Evolutionary conservation across 2,329 filamentous ascomycete species (phyloP).

Genomic region (Xylariaceae sp.): DNA sequence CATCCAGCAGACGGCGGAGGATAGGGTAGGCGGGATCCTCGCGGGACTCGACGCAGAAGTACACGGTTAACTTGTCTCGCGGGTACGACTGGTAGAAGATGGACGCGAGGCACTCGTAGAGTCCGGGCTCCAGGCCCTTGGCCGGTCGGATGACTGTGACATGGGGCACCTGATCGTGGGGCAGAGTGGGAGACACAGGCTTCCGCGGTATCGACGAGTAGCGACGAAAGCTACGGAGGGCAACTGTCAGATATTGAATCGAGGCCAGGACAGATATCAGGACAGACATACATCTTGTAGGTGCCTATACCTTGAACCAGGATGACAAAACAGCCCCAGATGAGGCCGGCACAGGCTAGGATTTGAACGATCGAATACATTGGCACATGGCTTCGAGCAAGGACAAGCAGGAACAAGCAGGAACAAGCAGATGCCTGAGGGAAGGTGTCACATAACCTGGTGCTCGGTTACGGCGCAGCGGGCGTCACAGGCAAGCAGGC

Average conservation of each 20-base stretch:
- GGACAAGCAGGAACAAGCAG: background rate
- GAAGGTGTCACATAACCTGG: background rate
- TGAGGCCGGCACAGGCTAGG: conserved; percentile 39
- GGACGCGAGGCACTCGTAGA: conserved; percentile 88
- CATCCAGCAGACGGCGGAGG: conserved; percentile 60
- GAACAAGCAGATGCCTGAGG: background rate
- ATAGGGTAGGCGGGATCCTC: conserved; percentile 71
- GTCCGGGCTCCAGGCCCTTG: conserved; percentile 80
- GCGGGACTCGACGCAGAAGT: conserved; percentile 71
- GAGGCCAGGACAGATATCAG: background rate
- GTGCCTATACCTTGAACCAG: conserved; percentile 50
- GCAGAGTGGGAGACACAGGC: conserved; percentile 43
- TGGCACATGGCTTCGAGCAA: conserved; percentile 9
- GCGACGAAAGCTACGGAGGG: conserved; percentile 38
- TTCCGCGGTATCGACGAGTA: conserved; percentile 43
- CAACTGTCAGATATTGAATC: conserved; percentile 2
- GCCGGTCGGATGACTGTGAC: conserved; percentile 89
- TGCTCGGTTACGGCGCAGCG: too few species aligned
- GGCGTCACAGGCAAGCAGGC: too few species aligned
- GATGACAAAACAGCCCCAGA: conserved; percentile 46
- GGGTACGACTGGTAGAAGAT: conserved; percentile 82
- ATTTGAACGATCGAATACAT: conserved; percentile 20
- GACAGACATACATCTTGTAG: conserved; percentile 43
- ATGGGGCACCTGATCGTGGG: conserved; percentile 57
- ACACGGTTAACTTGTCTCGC: conserved; percentile 63